Conservation (phyloP, 306 rosid genomes). For the Castanospermum australe region DNA sequence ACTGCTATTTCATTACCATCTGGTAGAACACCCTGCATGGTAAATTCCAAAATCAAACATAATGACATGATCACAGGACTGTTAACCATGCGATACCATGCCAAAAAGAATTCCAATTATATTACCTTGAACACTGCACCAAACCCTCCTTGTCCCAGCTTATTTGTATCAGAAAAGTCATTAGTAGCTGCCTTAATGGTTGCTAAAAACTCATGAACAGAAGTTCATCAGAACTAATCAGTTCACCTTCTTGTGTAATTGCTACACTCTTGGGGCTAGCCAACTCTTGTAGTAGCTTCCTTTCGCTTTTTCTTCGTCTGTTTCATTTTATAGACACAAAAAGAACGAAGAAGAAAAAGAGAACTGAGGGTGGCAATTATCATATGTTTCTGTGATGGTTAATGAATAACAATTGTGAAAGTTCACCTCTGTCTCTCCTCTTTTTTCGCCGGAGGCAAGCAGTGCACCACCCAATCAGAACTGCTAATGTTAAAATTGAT, state of each 20-base stretch:
- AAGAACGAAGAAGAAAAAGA: background rate
- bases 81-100: background rate
- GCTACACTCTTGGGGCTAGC: conserved; percentile 29
- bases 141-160: conserved; percentile 53
- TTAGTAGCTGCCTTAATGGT: conserved; percentile 27
- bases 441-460: background rate
- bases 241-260: conserved; percentile 50
- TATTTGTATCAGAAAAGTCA: conserved; percentile 44
- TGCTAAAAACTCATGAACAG: conserved; percentile 37
- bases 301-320: conserved; percentile 37
- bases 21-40: conserved; percentile 53
- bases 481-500: conserved; percentile 26
- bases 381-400: background rate
- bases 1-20: conserved; percentile 62
- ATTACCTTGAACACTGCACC: conserved; percentile 39
- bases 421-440: conserved; percentile 25
- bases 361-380: background rate
- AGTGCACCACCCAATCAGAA: conserved; percentile 19
- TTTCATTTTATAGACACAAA: background rate
- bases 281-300: conserved; percentile 32
- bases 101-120: background rate
- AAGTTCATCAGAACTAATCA: conserved; percentile 48
- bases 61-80: background rate
- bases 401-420: background rate
- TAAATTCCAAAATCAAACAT: background rate